These are phyloP conservation scores for Chaetothyriales sp. DNA, from an alignment of 2,329 filamentous ascomycete species.

Conservation along the genomic window DNA sequence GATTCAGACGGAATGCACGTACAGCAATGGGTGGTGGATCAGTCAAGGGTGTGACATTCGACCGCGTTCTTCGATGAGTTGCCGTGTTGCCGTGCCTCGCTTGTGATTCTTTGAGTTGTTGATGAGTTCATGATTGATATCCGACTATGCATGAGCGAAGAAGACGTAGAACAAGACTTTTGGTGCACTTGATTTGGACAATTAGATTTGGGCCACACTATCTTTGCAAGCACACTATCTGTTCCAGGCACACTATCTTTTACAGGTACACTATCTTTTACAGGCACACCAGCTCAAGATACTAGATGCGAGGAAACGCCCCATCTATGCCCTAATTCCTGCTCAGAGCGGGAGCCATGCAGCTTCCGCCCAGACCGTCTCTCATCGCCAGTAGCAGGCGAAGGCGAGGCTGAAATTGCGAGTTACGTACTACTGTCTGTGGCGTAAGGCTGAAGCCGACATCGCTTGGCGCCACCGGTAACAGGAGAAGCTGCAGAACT, in stretches of 20 bases:
- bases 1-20: constrained; percentile 83
- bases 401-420: background rate
- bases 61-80: constrained; percentile 43
- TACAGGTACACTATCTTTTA: too few relatives aligned
- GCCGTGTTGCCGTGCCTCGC: background rate
- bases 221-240: too few relatives aligned
- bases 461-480: background rate
- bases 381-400: background rate
- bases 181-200: background rate
- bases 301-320: background rate
- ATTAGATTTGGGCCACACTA: background rate
- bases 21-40: constrained; percentile 67
- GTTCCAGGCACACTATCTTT: background rate
- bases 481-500: background rate
- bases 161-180: background rate
- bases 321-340: background rate
- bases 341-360: too few relatives aligned
- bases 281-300: background rate
- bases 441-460: background rate
- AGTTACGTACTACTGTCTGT: background rate
- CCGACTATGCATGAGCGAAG: background rate
- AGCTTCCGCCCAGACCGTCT: background rate
- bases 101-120: background rate
- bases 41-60: constrained; percentile 60
- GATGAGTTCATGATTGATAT: background rate